phyloP scores from a whole-genome alignment of 768 basidiomycete genomes.

The Phanerodontia chrysosporium region DNA sequence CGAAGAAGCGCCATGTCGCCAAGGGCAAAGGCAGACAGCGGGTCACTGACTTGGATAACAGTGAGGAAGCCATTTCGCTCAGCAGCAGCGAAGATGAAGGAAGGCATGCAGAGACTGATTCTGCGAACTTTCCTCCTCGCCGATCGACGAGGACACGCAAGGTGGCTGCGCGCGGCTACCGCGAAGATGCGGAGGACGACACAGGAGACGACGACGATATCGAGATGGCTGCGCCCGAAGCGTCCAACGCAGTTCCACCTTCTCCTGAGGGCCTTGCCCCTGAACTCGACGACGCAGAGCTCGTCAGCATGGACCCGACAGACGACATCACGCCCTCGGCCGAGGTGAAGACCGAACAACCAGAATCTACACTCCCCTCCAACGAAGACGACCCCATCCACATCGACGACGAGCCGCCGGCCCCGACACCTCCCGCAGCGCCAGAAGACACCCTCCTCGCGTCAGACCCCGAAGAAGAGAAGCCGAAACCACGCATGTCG shows the following conservation, averaged over 20 bases:
- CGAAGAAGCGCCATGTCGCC: background rate
- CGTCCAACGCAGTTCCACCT: background rate
- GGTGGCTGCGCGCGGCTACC: conserved; percentile 22
- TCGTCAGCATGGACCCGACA: conserved; percentile 6
- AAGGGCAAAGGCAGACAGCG: conserved; percentile 13
- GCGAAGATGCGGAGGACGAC: conserved; percentile 23
- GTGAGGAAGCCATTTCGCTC: conserved; percentile 18
- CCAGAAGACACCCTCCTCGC: conserved; percentile 33
- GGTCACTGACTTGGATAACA: conserved; percentile 11
- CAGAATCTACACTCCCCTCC: background rate
- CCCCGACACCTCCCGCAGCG: conserved; percentile 14
- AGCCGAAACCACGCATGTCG: conserved; percentile 66
- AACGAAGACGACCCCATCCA: background rate
- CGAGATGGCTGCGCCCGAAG: background rate
- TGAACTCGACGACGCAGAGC: conserved; percentile 4
- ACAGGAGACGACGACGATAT: conserved; percentile 16
- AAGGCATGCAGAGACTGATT: background rate
- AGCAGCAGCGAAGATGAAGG: conserved; percentile 16
- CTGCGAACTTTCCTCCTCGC: conserved; percentile 14
- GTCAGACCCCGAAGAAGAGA: conserved; percentile 57
- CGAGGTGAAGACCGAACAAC: conserved; percentile 4
- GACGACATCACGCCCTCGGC: background rate
- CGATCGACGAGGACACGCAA: conserved; percentile 31
- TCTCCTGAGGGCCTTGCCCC: background rate
- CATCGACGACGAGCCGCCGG: conserved; percentile 19